phyloP scores from a whole-genome alignment of 106 monocot species.

The Dactylorhiza incarnata region DNA sequence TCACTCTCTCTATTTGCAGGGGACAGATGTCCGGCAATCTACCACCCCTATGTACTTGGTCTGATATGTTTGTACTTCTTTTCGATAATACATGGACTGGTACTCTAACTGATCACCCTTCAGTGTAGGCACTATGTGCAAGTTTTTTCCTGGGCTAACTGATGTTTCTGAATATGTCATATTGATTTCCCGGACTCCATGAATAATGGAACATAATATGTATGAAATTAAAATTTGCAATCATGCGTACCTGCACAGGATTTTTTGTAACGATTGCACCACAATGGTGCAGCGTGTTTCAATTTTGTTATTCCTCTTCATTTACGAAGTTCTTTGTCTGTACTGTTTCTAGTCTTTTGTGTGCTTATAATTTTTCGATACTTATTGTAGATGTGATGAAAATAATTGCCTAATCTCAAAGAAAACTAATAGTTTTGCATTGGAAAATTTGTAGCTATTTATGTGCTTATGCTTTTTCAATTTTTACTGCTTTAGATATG shows the following conservation, averaged over 20 bases:
- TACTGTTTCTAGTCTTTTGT: not conserved
- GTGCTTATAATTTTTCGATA: not conserved
- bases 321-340: not conserved
- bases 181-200: not conserved
- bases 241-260: not conserved
- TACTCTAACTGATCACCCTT: too few relatives aligned
- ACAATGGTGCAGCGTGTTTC: not conserved
- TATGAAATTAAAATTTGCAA: not conserved
- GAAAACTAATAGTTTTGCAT: not conserved
- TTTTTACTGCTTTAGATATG: constrained; percentile 49
- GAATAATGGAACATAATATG: not conserved
- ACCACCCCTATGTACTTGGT: too few relatives aligned
- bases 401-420: not conserved
- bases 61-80: too few relatives aligned
- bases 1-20: too few relatives aligned
- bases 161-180: not conserved
- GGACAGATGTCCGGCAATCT: too few relatives aligned
- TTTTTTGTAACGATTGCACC: not conserved
- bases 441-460: not conserved
- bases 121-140: too few relatives aligned
- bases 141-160: not conserved
- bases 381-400: not conserved
- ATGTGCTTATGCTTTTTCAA: constrained; percentile 3
- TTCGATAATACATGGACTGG: too few relatives aligned
- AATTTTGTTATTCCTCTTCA: not conserved